phyloP scores from a whole-genome alignment of 495 filamentous ascomycete species.

The Echria macrotheca region DNA sequence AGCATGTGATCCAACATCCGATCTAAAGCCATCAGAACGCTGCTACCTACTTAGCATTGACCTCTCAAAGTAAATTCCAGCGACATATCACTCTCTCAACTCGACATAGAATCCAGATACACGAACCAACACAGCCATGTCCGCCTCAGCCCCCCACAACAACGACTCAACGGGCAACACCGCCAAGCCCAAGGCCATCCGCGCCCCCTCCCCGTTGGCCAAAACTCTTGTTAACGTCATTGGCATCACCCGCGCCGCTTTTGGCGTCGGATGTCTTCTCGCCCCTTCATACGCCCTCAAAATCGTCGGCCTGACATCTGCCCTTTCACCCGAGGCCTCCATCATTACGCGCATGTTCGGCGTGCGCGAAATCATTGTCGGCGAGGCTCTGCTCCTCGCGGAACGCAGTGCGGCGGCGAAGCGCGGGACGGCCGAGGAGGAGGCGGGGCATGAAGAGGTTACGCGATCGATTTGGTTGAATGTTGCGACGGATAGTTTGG shows the following conservation, averaged over 20 bases:
- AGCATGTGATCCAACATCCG: no score
- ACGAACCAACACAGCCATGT: background rate
- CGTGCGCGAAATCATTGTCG: constrained; percentile 5
- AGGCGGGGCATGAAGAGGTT: constrained; percentile 1
- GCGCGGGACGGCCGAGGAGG: background rate
- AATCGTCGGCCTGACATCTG: background rate
- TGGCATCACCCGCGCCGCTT: constrained; percentile 3
- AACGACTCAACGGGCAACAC: background rate
- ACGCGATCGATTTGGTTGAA: constrained; percentile 3
- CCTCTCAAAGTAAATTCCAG: no score
- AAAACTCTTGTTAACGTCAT: constrained; percentile 2
- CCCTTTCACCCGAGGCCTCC: background rate
- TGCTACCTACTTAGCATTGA: no score
- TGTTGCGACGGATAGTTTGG: constrained; percentile 1
- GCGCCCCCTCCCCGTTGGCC: background rate
- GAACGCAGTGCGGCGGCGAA: background rate
- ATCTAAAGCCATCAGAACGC: no score
- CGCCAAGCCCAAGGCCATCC: background rate
- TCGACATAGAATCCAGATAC: background rate
- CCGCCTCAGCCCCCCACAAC: background rate
- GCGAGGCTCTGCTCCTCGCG: constrained; percentile 1
- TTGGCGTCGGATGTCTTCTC: constrained; percentile 2
- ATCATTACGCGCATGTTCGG: constrained; percentile 6
- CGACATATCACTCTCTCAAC: no score
- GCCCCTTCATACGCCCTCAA: background rate